phyloP scores from a whole-genome alignment of 176 grass and related monocot species.

The Hyparrhenia diplandra region DNA sequence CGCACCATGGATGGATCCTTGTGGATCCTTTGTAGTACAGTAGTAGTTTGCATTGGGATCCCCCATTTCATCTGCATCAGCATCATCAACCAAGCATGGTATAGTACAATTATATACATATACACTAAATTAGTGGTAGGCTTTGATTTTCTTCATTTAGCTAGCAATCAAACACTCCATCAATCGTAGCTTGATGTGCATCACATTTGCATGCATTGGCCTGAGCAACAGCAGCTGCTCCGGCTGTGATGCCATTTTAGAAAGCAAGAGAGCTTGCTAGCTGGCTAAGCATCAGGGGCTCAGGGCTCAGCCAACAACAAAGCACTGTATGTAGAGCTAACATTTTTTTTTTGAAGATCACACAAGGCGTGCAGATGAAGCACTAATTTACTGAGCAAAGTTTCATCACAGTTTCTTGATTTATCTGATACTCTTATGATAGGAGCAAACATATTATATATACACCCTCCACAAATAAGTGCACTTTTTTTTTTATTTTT shows the following conservation, averaged over 20 bases:
- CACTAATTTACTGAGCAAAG: background rate
- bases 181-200: background rate
- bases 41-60: conserved; percentile 15
- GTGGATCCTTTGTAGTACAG: background rate
- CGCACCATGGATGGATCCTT: conserved; percentile 3
- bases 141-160: background rate
- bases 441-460: too few species aligned
- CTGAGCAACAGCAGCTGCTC: background rate
- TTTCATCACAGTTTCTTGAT: background rate
- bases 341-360: background rate
- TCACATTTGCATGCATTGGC: background rate
- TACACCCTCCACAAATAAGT: too few species aligned
- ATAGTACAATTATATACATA: background rate
- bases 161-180: background rate
- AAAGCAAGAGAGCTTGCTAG: background rate
- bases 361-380: background rate
- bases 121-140: background rate
- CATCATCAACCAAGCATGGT: background rate
- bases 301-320: background rate
- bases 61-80: background rate
- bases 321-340: background rate
- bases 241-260: background rate
- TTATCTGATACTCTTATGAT: background rate
- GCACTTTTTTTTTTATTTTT: too few species aligned
- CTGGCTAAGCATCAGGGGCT: too few species aligned